phyloP scores from a whole-genome alignment of 306 rosid species.

The Coriaria nepalensis region DNA sequence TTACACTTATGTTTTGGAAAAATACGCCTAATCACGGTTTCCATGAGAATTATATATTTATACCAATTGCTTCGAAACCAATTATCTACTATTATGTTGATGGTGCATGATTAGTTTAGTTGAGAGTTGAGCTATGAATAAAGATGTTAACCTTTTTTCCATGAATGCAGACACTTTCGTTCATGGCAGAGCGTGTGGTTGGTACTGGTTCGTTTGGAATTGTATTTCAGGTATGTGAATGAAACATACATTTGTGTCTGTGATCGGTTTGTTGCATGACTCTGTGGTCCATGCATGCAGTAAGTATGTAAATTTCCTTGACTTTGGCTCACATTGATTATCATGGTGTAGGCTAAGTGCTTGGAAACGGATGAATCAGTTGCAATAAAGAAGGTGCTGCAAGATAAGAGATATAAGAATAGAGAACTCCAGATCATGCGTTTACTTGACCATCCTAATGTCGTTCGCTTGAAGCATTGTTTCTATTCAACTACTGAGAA shows the following conservation, averaged over 20 bases:
- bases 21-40: neutral
- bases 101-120: too few relatives aligned
- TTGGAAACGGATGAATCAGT: conserved; percentile 73
- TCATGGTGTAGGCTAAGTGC: conserved; percentile 57
- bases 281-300: too few relatives aligned
- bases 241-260: neutral
- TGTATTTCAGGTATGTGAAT: conserved; percentile 70
- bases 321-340: too few relatives aligned
- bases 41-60: neutral
- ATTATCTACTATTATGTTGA: too few relatives aligned
- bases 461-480: conserved; percentile 61
- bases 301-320: too few relatives aligned
- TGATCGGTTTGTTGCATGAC: too few relatives aligned
- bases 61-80: neutral
- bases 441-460: conserved; percentile 67
- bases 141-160: neutral
- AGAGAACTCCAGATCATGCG: conserved; percentile 89
- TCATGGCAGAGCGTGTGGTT: conserved; percentile 93
- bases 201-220: conserved; percentile 94
- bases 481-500: conserved; percentile 87
- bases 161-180: conserved; percentile 58
- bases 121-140: too few relatives aligned
- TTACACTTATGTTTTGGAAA: neutral
- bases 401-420: conserved; percentile 90
- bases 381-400: conserved; percentile 88